Evolutionary conservation across 176 grass and related monocot genomes (phyloP).

Genomic region (Carex myosuroides): DNA sequence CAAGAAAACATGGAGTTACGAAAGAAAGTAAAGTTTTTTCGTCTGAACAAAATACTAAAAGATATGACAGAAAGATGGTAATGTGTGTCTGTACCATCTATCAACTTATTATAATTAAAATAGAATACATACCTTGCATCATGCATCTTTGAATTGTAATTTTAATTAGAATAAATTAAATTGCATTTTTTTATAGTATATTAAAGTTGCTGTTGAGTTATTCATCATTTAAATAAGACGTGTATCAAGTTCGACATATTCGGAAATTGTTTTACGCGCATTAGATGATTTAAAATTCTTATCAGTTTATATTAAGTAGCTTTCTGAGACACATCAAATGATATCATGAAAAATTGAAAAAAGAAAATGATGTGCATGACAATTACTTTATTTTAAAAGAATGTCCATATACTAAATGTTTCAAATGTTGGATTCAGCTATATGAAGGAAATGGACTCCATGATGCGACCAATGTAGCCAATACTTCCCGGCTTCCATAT

Average conservation of each 20-base stretch:
- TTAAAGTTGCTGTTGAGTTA: not conserved
- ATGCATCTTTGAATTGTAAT: not conserved
- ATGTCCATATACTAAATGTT: not conserved
- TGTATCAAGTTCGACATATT: not conserved
- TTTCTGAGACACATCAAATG: not conserved
- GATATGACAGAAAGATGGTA: not conserved
- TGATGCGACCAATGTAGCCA: not conserved
- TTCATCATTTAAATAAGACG: not conserved
- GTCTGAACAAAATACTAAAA: not conserved
- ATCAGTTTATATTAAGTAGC: not conserved
- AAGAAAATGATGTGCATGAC: not conserved
- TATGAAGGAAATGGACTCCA: conserved; percentile 26
- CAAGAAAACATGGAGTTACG: conserved; percentile 49
- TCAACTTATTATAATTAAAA: not conserved
- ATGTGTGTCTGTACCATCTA: not conserved
- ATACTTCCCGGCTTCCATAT: conserved; percentile 13
- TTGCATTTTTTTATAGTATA: not conserved
- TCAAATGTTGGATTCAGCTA: conserved; percentile 23
- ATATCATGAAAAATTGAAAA: not conserved
- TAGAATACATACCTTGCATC: not conserved
- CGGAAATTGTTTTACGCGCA: not conserved
- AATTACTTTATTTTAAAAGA: not conserved
- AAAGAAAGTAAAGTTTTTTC: conserved; percentile 36
- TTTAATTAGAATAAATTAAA: not conserved
- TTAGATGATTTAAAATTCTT: not conserved